Conservation (phyloP, 768 basidiomycete species). For the Amanita brunnescens region DNA sequence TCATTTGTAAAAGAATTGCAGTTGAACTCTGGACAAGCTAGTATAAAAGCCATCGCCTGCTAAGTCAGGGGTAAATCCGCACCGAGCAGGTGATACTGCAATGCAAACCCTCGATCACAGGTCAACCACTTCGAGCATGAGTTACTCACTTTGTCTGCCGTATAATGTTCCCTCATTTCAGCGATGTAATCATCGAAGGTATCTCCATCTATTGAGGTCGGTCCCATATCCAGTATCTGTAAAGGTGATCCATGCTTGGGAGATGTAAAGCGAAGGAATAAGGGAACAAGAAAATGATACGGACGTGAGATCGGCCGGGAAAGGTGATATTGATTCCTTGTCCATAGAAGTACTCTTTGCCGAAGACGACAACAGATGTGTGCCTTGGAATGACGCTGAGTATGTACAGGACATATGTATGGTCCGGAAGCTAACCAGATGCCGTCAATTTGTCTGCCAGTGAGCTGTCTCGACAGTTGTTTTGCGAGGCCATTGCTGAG, state of each 20-base stretch:
- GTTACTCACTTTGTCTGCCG: conserved; percentile 70
- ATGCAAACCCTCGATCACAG: too few relatives aligned
- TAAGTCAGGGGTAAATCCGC: conserved; percentile 7
- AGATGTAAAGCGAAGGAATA: background rate
- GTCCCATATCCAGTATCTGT: conserved; percentile 65
- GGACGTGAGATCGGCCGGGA: conserved; percentile 79
- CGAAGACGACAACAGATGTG: conserved; percentile 84
- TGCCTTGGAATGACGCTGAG: conserved; percentile 48
- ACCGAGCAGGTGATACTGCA: conserved; percentile 83
- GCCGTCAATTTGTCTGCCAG: conserved; percentile 86
- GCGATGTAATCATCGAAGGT: conserved; percentile 80
- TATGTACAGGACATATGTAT: background rate
- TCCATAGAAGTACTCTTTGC: conserved; percentile 85
- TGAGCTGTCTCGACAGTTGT: conserved; percentile 69
- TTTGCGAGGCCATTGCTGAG: conserved; percentile 81
- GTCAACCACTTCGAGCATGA: background rate
- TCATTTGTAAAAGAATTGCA: conserved; percentile 95
- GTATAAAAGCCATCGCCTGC: background rate
- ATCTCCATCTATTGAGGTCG: conserved; percentile 72
- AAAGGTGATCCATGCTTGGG: conserved; percentile 67
- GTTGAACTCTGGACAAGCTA: conserved; percentile 65
- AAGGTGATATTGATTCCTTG: conserved; percentile 66
- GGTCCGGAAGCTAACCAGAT: conserved; percentile 53
- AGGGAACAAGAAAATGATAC: conserved; percentile 19
- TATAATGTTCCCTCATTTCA: conserved; percentile 73